A percentile compares a stretch with the other conserved stretches of the same genome.
phyloP scores from a whole-genome alignment of 345 rosid species.

The Hibiscus syriacus region DNA sequence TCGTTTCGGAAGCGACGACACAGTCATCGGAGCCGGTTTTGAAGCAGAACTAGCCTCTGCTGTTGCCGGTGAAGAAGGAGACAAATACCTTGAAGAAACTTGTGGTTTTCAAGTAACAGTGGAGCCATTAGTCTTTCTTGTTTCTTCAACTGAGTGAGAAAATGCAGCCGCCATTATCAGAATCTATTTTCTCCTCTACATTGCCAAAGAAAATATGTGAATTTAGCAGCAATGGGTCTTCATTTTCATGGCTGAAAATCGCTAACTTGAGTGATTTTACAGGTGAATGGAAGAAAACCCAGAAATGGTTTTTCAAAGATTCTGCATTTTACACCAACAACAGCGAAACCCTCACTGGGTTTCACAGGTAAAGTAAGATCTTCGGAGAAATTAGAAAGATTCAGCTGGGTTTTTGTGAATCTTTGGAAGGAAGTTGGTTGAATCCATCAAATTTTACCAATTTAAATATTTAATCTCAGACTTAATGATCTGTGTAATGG shows the following conservation, averaged over 20 bases:
- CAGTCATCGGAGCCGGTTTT: constrained; percentile 20
- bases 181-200: constrained; percentile 22
- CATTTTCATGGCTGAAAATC: constrained; percentile 4
- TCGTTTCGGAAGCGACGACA: constrained; percentile 43
- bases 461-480: neutral
- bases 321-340: constrained; percentile 18
- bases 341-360: neutral
- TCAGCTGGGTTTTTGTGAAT: constrained; percentile 34
- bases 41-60: constrained; percentile 31
- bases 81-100: constrained; percentile 79
- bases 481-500: neutral
- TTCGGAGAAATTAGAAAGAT: constrained; percentile 19
- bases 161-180: constrained; percentile 59
- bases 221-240: neutral
- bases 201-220: constrained; percentile 21
- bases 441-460: neutral
- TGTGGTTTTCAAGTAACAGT: constrained; percentile 39
- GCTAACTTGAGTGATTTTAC: neutral
- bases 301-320: constrained; percentile 8
- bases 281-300: constrained; percentile 4
- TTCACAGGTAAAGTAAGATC: constrained; percentile 20
- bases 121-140: constrained; percentile 14
- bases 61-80: constrained; percentile 54
- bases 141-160: constrained; percentile 22
- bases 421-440: constrained; percentile 23